Evolutionary conservation across 768 basidiomycete genomes (phyloP), one percentile per base, ranked within the genome.

Genomic region (Podaxis rugospora): DNA sequence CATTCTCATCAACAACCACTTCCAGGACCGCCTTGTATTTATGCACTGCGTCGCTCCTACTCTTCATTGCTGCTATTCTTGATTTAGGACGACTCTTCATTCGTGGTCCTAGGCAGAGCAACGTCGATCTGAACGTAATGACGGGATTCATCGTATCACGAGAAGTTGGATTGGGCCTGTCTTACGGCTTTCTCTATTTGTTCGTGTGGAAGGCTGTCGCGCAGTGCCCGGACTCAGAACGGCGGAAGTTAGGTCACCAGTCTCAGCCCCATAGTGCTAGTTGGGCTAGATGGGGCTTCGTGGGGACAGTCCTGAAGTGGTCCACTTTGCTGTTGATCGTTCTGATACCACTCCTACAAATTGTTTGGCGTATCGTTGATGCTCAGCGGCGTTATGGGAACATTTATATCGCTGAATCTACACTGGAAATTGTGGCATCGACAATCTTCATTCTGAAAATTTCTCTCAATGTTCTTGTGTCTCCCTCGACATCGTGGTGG

Each of bases 161-260:
- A 39, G 90, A 91, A 68, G 73, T 86, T 28, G 74, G 80, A 52
- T 76, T 86, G 61, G 76, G 84, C 10, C 65, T 89, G 21, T 82
- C 88, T 9, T 68, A 81, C 46, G 85, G 85, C 4, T 73, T 83
- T 46, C 80, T 86, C 39, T 84, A 84, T 66, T 67, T 91, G 14
- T 90, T 85, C 67, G 85, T 85, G 63, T 92, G 90, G 90, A 73
- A 72, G 40, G 82, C 86, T 62, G 85, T 87, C 44, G 80, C 83
- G 14, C 77, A 78, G 60, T 78, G 85, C 52, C 86, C 88, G n/a
- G 70, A 69, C 23, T 37, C 36, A 50, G 53, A 53, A 63, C 52
- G 55, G 62, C 11, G 61, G 61, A 57, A 61, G 63, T 49, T 53
- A 13, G 61, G 54, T 44, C 51, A 14, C 14, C n/a, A 21, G 23